Conservation (phyloP, 441 rosid genomes). For the Isatis lusitanica region DNA sequence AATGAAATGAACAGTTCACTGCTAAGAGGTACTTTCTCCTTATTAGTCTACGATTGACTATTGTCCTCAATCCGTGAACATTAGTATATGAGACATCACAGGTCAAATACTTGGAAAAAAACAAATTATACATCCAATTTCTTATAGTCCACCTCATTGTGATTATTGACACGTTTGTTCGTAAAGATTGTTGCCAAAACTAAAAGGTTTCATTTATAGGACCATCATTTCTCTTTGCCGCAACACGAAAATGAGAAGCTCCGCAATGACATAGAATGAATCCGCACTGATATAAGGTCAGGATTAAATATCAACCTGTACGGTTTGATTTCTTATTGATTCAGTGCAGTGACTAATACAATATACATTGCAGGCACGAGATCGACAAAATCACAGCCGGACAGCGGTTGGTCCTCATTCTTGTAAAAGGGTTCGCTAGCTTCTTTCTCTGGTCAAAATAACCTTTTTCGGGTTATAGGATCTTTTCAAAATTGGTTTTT, state of each 20-base stretch:
- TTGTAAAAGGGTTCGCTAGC: conserved; percentile 51
- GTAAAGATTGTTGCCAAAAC: neutral
- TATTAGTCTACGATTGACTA: neutral
- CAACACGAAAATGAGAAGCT: conserved; percentile 73
- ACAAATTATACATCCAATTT: neutral
- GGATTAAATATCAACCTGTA: neutral
- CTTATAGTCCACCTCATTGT: neutral
- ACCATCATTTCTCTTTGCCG: conserved; percentile 53
- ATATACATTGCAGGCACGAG: conserved; percentile 46
- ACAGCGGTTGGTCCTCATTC: conserved; percentile 66
- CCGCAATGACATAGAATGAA: conserved; percentile 53
- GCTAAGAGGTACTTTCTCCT: conserved; percentile 32
- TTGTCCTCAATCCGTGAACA: neutral
- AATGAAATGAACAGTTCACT: conserved; percentile 57
- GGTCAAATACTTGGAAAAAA: neutral
- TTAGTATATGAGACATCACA: neutral
- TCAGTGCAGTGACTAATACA: neutral
- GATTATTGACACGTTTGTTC: neutral
- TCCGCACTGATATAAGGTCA: conserved; percentile 63
- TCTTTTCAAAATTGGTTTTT: neutral
- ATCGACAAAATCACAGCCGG: conserved; percentile 67
- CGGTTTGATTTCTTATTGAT: neutral
- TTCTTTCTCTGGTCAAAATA: neutral
- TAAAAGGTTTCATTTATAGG: conserved; percentile 36
- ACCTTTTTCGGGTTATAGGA: neutral